Evolutionary conservation across 371 early-diverging fungal genomes (phyloP).

Genomic region (Chytridium lagenaria): DNA sequence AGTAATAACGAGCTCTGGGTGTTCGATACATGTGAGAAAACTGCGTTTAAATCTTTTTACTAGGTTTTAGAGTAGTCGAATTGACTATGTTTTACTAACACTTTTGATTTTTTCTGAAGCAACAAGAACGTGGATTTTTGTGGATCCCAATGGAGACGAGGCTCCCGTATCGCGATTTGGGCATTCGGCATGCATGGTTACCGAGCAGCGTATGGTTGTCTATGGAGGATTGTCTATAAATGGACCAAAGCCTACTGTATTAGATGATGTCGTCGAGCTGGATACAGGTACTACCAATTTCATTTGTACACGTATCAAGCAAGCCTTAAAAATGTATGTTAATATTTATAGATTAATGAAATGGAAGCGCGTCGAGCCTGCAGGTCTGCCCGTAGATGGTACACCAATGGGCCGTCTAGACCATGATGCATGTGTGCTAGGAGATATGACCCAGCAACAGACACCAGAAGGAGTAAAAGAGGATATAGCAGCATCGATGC

Average conservation of each 20-base stretch:
- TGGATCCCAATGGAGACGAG: too few relatives aligned
- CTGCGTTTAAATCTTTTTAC: too few relatives aligned
- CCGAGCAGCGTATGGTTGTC: not conserved
- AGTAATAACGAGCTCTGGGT: not conserved
- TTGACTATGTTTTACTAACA: too few relatives aligned
- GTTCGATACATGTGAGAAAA: slow-evolving; percentile 3
- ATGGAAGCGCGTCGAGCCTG: not conserved
- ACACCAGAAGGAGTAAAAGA: not conserved
- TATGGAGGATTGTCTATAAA: not conserved
- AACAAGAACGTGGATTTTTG: too few relatives aligned
- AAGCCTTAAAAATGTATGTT: not conserved
- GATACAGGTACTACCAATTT: too few relatives aligned
- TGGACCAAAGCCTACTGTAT: not conserved
- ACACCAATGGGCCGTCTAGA: slow-evolving; percentile 1
- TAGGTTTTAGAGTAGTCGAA: too few relatives aligned
- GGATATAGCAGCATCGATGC: not conserved
- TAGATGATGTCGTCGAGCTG: slow-evolving; percentile 3
- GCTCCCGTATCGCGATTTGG: too few relatives aligned
- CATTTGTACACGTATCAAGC: not conserved
- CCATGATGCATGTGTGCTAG: slow-evolving; percentile 1
- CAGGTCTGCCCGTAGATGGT: not conserved
- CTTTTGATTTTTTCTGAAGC: too few relatives aligned
- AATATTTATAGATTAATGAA: not conserved
- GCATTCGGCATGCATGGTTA: not conserved
- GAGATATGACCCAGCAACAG: not conserved